Base-by-base conservation (phyloP, 2,329 filamentous ascomycete species). In the Pestalotiopsis sp. region DNA sequence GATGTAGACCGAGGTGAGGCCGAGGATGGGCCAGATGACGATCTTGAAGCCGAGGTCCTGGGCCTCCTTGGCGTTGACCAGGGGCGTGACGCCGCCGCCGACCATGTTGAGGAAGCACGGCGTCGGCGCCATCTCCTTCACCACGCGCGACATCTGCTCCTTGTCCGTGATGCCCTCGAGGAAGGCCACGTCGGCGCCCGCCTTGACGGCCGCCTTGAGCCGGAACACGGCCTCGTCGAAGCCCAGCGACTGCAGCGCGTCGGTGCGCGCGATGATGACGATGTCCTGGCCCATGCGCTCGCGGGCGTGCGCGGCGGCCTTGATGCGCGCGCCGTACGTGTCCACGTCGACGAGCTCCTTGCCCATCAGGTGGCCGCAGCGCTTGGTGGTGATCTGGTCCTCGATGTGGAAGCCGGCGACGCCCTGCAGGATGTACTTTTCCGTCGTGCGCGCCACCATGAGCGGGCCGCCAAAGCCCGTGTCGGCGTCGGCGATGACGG, bases 401-500 rank as follows among this genome's bases (percentile, higher is more conserved):
- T 80, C 79, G 41, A 78, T 70, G 69, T 78, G 76, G 64, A 77
- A 72, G 1, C 69, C 76, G 7, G 76, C 76, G 1, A 78, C 76
- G 41, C 76, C 76, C 23, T 70, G 74, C 5, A 73, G 71, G 25
- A 75, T 73, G 68, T 78, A 78, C 45, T 71, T 70, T 39, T 72
- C 71, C 31, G 76, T 76, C 1, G 87, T 86, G 36, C 86, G 83
- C 2, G 84, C 82, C 49, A 90, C 84, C 81, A 84, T 86, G n/a
- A 83, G 77, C 3, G 84, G 82, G 9, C 82, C 82, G 20, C 86
- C 87, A 75, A 87, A 89, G 49, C 86, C 86, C 0, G 87, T 88
- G 75, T 89, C 87, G 56, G 86, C 86, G 74, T 90, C 88, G 3
- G 87, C 88, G 71, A 91, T 91, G 14, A 92, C 75, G 0, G 89